Evolutionary conservation across 768 basidiomycete genomes (phyloP).

Genomic region (Leccinum pellstonianum): DNA sequence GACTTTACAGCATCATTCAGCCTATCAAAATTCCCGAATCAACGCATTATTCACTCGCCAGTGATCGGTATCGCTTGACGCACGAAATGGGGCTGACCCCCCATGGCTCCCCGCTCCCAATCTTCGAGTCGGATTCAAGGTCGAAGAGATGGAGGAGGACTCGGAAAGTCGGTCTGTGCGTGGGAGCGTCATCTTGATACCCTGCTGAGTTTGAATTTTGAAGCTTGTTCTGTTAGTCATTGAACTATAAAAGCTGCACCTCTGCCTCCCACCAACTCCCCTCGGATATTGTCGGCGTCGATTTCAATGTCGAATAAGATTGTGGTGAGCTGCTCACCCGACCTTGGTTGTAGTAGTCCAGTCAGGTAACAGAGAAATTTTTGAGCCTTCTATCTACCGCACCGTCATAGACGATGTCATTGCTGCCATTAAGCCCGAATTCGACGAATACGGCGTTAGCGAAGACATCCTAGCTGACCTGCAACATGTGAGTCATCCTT

Average conservation of each 20-base stretch:
- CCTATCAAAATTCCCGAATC: background rate
- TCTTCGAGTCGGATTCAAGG: background rate
- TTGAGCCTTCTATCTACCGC: constrained; percentile 90
- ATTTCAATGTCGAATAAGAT: constrained; percentile 92
- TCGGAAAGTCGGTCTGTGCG: constrained; percentile 42
- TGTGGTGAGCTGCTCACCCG: constrained; percentile 87
- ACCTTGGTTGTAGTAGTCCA: constrained; percentile 56
- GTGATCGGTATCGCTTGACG: background rate
- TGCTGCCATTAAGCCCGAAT: constrained; percentile 81
- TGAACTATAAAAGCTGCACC: constrained; percentile 41
- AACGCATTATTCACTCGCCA: background rate
- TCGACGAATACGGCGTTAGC: constrained; percentile 94
- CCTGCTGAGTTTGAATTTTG: constrained; percentile 44
- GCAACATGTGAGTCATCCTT: constrained; percentile 68
- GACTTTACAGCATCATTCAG: background rate
- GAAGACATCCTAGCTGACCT: constrained; percentile 88
- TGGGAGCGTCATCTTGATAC: constrained; percentile 35
- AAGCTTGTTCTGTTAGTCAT: constrained; percentile 37
- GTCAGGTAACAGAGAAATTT: constrained; percentile 49
- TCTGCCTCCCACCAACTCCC: constrained; percentile 34
- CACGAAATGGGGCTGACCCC: background rate
- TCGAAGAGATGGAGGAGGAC: background rate
- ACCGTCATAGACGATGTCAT: constrained; percentile 97
- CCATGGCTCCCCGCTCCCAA: background rate
- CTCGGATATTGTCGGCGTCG: constrained; percentile 27